Conservation (phyloP, 164 flowering plant genomes). For the Saururus chinensis region DNA sequence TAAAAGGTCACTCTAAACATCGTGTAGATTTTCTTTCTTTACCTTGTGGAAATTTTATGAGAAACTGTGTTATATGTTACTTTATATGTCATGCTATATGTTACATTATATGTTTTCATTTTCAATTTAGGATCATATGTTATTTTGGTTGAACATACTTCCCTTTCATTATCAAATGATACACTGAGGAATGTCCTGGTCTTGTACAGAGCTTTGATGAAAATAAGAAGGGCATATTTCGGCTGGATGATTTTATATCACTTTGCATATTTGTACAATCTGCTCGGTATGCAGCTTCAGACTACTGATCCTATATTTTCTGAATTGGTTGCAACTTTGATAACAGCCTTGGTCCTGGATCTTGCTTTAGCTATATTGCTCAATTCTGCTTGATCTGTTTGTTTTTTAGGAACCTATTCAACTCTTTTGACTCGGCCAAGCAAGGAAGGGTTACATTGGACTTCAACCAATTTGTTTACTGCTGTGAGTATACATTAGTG, state of each 20-base stretch:
- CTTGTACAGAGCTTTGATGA: conserved; percentile 68
- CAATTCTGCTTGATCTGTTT: not conserved
- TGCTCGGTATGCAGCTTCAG: conserved; percentile 37
- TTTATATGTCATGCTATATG: too few species aligned
- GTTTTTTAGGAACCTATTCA: conserved; percentile 54
- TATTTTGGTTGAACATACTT: too few species aligned
- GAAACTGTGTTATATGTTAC: too few species aligned
- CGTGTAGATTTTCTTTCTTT: too few species aligned
- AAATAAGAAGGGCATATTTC: conserved; percentile 53
- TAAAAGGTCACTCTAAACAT: too few species aligned
- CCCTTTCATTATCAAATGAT: not conserved
- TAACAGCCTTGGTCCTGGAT: not conserved
- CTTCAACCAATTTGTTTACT: conserved; percentile 68
- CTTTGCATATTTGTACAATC: conserved; percentile 75
- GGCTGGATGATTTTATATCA: conserved; percentile 69
- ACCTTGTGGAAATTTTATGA: too few species aligned
- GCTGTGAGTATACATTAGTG: conserved; percentile 38
- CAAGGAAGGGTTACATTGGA: conserved; percentile 78
- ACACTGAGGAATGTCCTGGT: conserved; percentile 1
- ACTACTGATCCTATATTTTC: too few species aligned
- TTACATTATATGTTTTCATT: too few species aligned
- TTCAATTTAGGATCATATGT: too few species aligned
- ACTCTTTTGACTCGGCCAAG: conserved; percentile 68
- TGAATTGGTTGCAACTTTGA: not conserved
- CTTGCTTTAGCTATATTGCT: not conserved